Base-by-base conservation (phyloP, 768 basidiomycete genomes). In the Rhizopogon sp. region DNA sequence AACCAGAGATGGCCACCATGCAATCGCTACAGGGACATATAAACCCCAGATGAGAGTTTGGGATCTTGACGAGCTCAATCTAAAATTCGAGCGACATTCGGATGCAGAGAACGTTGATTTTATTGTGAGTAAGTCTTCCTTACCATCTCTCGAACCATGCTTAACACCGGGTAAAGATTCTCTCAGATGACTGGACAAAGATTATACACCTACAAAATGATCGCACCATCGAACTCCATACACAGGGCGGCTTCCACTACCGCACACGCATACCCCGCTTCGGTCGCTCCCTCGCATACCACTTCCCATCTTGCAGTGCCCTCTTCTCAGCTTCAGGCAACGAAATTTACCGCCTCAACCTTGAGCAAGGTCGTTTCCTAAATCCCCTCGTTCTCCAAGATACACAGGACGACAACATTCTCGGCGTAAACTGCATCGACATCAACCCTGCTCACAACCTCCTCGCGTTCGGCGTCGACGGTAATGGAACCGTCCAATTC, bases 151-250 rank as follows among this genome's bases (percentile, higher is more conserved):
- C 40, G 35, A 41, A 55, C 59, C 52, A 58, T n/a, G 43, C 41
- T 31, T 17, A 41, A 11, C 40, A 39, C 39, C 28, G 13, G 43
- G 39, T 57, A 6, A 70, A 97, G 94, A 87, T 93, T 62, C 78
- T 98, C 7, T 98, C 95, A 1, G 90, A 95, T 65, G 96, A 98
- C 76, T 98, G 96, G 96, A 98, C 96, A 6, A 98, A 98, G 69
- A 87, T 91, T n/a, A 79, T 98, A 58, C 94, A 97, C 68, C 80
- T 99, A 2, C 97, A 98, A 79, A 87, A 88, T 49, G 94, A 98
- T 74, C 86, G 97, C n/a, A 90, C 91, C 5, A 70, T 99, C 53
- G 92, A 94, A 64, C 76, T 99, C 5, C 97, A 99, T 67, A 96
- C 92, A 0, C 97, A 98, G 68, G 83, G 90, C 44, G 93, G 93